A percentile compares a stretch with the other conserved stretches of the same genome.
Conservation (phyloP, 768 basidiomycete genomes). For the Leccinum longicurvipes region DNA sequence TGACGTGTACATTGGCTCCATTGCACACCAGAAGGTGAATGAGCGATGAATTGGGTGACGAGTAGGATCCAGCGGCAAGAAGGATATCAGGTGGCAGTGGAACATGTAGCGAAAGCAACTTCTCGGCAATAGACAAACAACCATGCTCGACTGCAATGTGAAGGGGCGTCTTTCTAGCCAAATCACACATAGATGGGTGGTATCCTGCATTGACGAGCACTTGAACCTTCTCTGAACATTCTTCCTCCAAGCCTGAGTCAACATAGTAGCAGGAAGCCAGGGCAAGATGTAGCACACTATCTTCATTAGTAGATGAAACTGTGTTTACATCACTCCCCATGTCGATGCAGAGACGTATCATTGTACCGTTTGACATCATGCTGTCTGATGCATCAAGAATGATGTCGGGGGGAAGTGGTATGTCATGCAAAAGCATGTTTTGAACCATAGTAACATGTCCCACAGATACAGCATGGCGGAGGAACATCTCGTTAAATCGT, state of each 20-base stretch:
- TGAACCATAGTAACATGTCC: not conserved
- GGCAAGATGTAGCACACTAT: not conserved
- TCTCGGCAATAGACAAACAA: not conserved
- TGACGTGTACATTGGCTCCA: not conserved
- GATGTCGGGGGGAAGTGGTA: not conserved
- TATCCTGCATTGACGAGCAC: not conserved
- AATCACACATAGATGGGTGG: not conserved
- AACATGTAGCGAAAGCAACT: not conserved
- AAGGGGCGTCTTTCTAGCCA: not conserved
- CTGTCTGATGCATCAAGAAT: not conserved
- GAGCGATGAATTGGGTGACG: not conserved
- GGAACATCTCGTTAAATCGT: not conserved
- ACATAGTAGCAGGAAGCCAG: too few species aligned
- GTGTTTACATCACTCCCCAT: not conserved
- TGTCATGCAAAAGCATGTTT: not conserved
- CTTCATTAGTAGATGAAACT: not conserved
- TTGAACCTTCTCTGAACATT: not conserved
- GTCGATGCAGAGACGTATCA: not conserved
- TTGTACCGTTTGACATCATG: not conserved
- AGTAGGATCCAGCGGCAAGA: not conserved
- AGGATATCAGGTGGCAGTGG: not conserved
- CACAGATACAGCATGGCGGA: not conserved
- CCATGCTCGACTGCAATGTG: not conserved
- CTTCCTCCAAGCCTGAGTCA: not conserved
- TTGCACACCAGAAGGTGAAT: not conserved